A percentile compares a stretch with the other conserved stretches of the same genome.
phyloP scores from a whole-genome alignment of 1,139 yeast genomes.

The Geotrichum klebahnii region DNA sequence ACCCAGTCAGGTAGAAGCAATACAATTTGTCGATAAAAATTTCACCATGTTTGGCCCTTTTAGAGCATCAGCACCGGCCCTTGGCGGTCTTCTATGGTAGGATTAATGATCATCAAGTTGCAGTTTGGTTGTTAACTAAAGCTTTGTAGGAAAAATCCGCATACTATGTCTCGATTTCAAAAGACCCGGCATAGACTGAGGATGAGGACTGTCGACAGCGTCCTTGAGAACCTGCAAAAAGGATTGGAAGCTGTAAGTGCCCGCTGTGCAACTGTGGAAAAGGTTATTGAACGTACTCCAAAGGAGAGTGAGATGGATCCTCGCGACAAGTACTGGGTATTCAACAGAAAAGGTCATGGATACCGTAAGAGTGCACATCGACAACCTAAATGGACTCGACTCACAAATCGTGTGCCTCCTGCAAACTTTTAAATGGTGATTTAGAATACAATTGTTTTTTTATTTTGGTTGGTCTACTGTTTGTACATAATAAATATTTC shows the following conservation, averaged over 20 bases:
- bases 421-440: constrained; percentile 52
- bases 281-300: constrained; percentile 58
- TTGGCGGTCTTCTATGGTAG: constrained; percentile 87
- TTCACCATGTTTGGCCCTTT: constrained; percentile 77
- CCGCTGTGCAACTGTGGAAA: constrained; percentile 51
- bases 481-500: constrained; percentile 11
- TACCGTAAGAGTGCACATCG: constrained; percentile 84
- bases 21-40: neutral
- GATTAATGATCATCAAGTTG: too few relatives aligned
- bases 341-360: constrained; percentile 65
- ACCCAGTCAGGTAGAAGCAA: neutral
- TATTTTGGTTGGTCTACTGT: neutral
- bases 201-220: constrained; percentile 74
- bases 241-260: constrained; percentile 54
- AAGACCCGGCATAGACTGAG: constrained; percentile 80
- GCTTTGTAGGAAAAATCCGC: constrained; percentile 54
- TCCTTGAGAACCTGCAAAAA: constrained; percentile 62
- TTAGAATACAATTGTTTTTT: neutral
- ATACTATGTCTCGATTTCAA: constrained; percentile 75
- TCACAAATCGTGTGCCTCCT: constrained; percentile 77
- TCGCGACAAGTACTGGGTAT: constrained; percentile 81
- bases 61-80: constrained; percentile 54
- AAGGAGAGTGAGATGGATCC: constrained; percentile 76
- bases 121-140: too few relatives aligned
- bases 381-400: constrained; percentile 51